phyloP scores from a whole-genome alignment of 352 stramenopile species.

The Pythium biforme region DNA sequence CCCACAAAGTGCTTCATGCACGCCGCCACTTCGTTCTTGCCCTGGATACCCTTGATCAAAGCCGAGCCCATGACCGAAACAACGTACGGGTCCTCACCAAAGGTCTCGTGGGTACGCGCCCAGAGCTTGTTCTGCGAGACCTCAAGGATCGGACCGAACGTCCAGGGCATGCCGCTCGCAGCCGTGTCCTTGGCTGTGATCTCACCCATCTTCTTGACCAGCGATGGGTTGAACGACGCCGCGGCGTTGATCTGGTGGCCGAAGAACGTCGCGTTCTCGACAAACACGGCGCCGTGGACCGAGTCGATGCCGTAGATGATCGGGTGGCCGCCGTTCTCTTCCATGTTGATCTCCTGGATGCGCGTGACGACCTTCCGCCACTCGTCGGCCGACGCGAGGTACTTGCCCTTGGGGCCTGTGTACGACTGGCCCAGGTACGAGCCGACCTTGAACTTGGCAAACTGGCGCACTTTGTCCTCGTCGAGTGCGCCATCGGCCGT shows the following conservation, averaged over 20 bases:
- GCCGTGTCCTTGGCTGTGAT: constrained; percentile 61
- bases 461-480: constrained; percentile 42
- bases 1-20: constrained; percentile 91
- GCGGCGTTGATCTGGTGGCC: constrained; percentile 79
- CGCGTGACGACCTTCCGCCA: constrained; percentile 48
- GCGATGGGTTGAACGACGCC: constrained; percentile 64
- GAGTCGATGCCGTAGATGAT: constrained; percentile 75
- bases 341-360: constrained; percentile 53
- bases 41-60: constrained; percentile 47
- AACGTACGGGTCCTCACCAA: constrained; percentile 76
- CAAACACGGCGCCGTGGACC: constrained; percentile 72
- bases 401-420: constrained; percentile 4
- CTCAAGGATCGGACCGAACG: constrained; percentile 76
- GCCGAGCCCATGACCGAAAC: constrained; percentile 44
- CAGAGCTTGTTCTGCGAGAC: constrained; percentile 62
- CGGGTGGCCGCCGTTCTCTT: constrained; percentile 38
- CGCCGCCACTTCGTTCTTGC: constrained; percentile 26
- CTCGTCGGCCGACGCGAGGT: constrained; percentile 34
- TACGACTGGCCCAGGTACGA: constrained; percentile 22
- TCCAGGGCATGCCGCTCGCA: constrained; percentile 67
- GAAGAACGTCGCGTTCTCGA: constrained; percentile 57
- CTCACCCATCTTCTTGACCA: constrained; percentile 45
- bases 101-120: constrained; percentile 79
- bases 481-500: constrained; percentile 39
- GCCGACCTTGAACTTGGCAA: constrained; percentile 61